These are phyloP conservation scores for Leccinum variicolor DNA, from an alignment of 768 basidiomycete genomes.

Conservation along the genomic window DNA sequence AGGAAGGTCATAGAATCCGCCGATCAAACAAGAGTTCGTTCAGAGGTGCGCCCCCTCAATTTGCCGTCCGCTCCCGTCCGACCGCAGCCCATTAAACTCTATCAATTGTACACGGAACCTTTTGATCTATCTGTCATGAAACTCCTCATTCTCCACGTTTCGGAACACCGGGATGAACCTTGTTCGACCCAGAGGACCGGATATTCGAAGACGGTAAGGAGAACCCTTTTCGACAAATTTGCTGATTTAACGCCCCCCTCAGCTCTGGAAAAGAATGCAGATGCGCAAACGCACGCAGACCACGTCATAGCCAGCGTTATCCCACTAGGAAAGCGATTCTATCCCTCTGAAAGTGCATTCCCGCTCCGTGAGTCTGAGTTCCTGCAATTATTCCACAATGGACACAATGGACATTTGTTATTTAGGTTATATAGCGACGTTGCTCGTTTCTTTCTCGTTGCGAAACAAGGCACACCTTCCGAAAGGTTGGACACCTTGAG, in stretches of 20 bases:
- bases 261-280: constrained; percentile 58
- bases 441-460: constrained; percentile 73
- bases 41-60: constrained; percentile 58
- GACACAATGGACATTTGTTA: not conserved
- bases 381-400: not conserved
- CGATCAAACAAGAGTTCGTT: constrained; percentile 59
- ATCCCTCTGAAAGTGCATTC: constrained; percentile 88
- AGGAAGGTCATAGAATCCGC: constrained; percentile 60
- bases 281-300: constrained; percentile 55
- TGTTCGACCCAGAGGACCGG: constrained; percentile 71
- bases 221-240: not conserved
- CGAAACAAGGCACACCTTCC: constrained; percentile 55
- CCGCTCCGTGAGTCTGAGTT: constrained; percentile 62
- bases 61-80: constrained; percentile 6
- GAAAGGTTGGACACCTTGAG: constrained; percentile 78
- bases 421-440: constrained; percentile 69
- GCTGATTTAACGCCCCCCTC: constrained; percentile 2
- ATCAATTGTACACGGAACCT: constrained; percentile 81
- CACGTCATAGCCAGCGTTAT: constrained; percentile 61
- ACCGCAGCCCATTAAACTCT: constrained; percentile 55
- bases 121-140: constrained; percentile 82
- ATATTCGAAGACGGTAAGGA: constrained; percentile 75
- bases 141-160: constrained; percentile 87
- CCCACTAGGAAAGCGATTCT: constrained; percentile 79
- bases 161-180: constrained; percentile 87